Percentiles rank a stretch among this genome's conserved stretches.
Evolutionary conservation across 495 filamentous ascomycete genomes (phyloP).

Genomic region (Tetracladium marchalianum): DNA sequence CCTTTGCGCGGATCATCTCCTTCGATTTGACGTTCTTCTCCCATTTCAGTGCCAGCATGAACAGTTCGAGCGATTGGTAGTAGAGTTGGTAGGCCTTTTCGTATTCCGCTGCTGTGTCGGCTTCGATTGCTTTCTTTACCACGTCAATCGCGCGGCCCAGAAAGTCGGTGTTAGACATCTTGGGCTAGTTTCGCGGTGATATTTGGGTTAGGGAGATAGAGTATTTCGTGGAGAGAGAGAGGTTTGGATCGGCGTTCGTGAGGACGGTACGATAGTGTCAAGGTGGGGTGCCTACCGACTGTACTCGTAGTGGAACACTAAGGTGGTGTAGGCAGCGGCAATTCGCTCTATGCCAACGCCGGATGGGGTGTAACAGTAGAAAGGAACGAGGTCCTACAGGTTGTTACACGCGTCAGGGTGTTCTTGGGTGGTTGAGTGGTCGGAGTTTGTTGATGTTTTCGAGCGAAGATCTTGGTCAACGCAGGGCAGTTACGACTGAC

Average conservation of each 20-base stretch:
- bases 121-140: constrained; percentile 94
- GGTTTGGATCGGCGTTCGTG: background rate
- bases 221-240: constrained; percentile 5
- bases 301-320: too few relatives aligned
- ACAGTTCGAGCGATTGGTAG: constrained; percentile 86
- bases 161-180: constrained; percentile 96
- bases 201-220: constrained; percentile 17
- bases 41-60: constrained; percentile 96
- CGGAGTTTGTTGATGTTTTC: too few relatives aligned
- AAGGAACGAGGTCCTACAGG: too few relatives aligned
- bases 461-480: too few relatives aligned
- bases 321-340: too few relatives aligned
- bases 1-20: constrained; percentile 90
- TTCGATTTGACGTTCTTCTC: constrained; percentile 95
- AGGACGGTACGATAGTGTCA: constrained; percentile 3
- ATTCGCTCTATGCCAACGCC: too few relatives aligned
- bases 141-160: constrained; percentile 88
- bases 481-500: too few relatives aligned
- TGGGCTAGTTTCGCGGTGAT: background rate
- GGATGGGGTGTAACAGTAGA: too few relatives aligned
- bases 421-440: too few relatives aligned
- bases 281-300: background rate
- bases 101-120: constrained; percentile 91
- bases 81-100: constrained; percentile 93
- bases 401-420: too few relatives aligned